phyloP scores from a whole-genome alignment of 2,329 filamentous ascomycete species.

The Fusarium chlamydosporum region DNA sequence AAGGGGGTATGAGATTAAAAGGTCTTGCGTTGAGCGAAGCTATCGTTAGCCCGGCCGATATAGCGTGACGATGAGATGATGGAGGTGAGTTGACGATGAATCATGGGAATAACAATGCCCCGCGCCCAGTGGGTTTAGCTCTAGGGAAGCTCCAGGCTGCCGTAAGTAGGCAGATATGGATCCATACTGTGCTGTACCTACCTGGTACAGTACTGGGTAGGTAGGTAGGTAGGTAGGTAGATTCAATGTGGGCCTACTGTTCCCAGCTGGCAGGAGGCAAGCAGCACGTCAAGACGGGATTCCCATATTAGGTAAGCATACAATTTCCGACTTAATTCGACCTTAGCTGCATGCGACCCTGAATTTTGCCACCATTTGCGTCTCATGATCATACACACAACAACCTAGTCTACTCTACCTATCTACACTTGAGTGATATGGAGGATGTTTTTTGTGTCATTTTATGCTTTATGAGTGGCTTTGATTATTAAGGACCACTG shows the following conservation, averaged over 20 bases:
- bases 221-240: constrained; percentile 7
- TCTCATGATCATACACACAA: constrained; percentile 18
- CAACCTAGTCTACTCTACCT: neutral
- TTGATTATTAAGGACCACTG: neutral
- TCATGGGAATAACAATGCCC: constrained; percentile 36
- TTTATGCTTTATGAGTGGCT: neutral
- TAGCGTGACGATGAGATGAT: constrained; percentile 20
- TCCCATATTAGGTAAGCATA: constrained; percentile 22
- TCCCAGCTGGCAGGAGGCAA: neutral
- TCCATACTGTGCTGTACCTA: too few relatives aligned
- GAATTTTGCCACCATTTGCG: constrained; percentile 12
- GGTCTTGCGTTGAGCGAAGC: constrained; percentile 18
- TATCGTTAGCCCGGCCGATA: constrained; percentile 26
- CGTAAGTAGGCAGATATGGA: too few relatives aligned
- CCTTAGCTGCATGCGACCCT: constrained; percentile 29
- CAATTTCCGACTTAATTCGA: constrained; percentile 33
- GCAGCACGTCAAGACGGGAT: neutral
- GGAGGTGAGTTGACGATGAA: constrained; percentile 14
- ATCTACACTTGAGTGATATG: too few relatives aligned
- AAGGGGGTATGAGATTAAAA: constrained; percentile 11
- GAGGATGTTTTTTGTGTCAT: neutral
- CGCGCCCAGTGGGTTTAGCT: constrained; percentile 26
- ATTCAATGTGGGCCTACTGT: constrained; percentile 26
- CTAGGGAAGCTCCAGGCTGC: constrained; percentile 3
- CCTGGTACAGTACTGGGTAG: neutral